Conservation (phyloP, 2,329 filamentous ascomycete genomes). For the Trichoderma asperellum region DNA sequence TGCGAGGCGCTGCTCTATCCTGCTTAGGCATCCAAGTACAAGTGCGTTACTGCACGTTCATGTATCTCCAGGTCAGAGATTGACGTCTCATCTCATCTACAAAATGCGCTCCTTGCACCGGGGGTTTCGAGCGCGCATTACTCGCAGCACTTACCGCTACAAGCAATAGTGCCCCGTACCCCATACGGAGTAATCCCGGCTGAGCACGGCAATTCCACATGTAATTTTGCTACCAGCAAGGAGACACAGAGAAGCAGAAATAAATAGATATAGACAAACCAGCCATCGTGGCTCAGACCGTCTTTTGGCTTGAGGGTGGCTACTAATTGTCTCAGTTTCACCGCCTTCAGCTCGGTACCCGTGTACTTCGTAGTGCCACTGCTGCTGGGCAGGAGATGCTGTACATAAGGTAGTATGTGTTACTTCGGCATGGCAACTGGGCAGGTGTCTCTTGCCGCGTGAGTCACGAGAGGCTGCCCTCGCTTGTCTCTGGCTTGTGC, state of each 20-base stretch:
- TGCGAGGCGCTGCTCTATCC: not conserved
- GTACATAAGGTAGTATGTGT: not conserved
- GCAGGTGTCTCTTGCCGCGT: not conserved
- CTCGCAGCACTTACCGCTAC: not conserved
- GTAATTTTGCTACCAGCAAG: not conserved
- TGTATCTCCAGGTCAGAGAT: not conserved
- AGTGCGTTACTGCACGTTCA: not conserved
- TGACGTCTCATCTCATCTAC: not conserved
- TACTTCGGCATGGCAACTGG: not conserved
- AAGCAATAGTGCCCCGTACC: not conserved
- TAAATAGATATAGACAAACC: slow-evolving; percentile 1
- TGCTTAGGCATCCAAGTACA: not conserved
- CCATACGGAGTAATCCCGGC: slow-evolving; percentile 8
- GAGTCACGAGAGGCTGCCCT: slow-evolving; percentile 14
- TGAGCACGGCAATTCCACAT: not conserved
- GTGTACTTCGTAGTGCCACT: not conserved
- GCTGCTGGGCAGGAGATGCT: not conserved
- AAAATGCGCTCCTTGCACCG: not conserved
- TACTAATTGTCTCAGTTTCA: slow-evolving; percentile 17
- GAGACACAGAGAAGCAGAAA: slow-evolving; percentile 3
- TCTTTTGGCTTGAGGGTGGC: not conserved
- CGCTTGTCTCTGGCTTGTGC: not conserved
- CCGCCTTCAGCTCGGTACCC: slow-evolving; percentile 12
- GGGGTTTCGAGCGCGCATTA: not conserved
- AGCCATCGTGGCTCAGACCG: slow-evolving; percentile 15